Base-by-base conservation (phyloP, 768 basidiomycete species). In the Kwoniella dendrophila region DNA sequence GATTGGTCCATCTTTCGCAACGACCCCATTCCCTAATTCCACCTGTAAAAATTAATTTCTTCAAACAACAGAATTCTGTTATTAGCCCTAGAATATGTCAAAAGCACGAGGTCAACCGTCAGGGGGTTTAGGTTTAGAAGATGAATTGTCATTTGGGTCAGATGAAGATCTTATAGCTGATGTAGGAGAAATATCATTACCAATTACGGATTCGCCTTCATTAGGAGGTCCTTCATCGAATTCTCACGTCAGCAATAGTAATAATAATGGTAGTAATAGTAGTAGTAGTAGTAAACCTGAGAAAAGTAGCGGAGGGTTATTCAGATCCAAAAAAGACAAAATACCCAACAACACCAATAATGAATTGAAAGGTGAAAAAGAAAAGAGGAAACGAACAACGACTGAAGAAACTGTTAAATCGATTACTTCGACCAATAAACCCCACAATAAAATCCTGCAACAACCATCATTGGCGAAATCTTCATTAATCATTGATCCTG, bases 141-240 rank as follows among this genome's bases (percentile, higher is more conserved):
- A 71, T 43, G 69, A 71, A 58, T 38, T 71, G 5, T 59, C 66
- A 1, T 71, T 64, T 32, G 66, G 63, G 18, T 59, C 64, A 12
- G 66, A 71, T 24, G 68, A 70, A 49, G 68, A 70, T 50, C 38
- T 63, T 2, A 14, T 70, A 12, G 65, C 62, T 8, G 47, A 66
- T 22, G 58, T 69, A 1, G 67, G 67, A 6, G 68, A 66, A 41
- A 63, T 60, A 18, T 43, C 38, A n/a, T 14, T 62, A 14, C n/a
- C 56, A n/a, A n/a, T n/a, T n/a, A n/a, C n/a, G n/a, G n/a, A n/a
- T 20, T 26, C 20, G 20, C 49, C 20, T 20, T 14, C 18, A n/a
- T 32, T 34, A 16, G 20, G 22, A 14, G 29, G 29, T 1, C 29
- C 27, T 33, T 20, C 2, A 7, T 53, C 51, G 4, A 18, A 12